Percentiles rank a stretch among this genome's conserved stretches.
Evolutionary conservation across 768 basidiomycete genomes (phyloP).

Genomic region (Phaeotremella fagi): DNA sequence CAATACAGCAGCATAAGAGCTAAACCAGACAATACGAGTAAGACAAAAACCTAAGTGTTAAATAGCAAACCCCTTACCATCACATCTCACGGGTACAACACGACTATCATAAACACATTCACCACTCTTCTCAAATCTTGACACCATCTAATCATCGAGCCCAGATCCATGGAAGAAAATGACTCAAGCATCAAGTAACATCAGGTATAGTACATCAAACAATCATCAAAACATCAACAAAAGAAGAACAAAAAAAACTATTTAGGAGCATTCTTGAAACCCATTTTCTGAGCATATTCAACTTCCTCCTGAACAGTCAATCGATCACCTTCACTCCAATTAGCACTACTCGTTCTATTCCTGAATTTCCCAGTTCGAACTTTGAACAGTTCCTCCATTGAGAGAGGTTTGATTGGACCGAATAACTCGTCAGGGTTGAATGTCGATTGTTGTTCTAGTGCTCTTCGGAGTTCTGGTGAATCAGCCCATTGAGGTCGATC

Average conservation of each 20-base stretch:
- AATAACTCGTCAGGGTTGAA: conserved; percentile 77
- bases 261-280: conserved; percentile 52
- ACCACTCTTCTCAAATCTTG: no score
- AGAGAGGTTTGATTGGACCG: conserved; percentile 74
- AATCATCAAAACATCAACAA: neutral
- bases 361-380: conserved; percentile 67
- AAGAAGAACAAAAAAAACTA: neutral
- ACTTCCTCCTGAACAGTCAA: conserved; percentile 76
- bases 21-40: no score
- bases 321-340: conserved; percentile 90
- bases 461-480: conserved; percentile 75
- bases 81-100: no score
- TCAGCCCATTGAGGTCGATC: conserved; percentile 72
- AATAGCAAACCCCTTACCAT: no score
- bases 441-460: conserved; percentile 74
- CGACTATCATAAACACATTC: no score
- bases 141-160: no score
- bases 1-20: no score
- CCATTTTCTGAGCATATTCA: conserved; percentile 88
- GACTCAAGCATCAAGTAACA: no score
- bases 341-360: conserved; percentile 86
- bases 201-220: neutral
- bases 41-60: no score
- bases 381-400: conserved; percentile 89
- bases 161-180: no score